A percentile compares a stretch with the other conserved stretches of the same genome.
phyloP scores from a whole-genome alignment of 2,329 filamentous ascomycete genomes.

The Aspergillus chevalieri region DNA sequence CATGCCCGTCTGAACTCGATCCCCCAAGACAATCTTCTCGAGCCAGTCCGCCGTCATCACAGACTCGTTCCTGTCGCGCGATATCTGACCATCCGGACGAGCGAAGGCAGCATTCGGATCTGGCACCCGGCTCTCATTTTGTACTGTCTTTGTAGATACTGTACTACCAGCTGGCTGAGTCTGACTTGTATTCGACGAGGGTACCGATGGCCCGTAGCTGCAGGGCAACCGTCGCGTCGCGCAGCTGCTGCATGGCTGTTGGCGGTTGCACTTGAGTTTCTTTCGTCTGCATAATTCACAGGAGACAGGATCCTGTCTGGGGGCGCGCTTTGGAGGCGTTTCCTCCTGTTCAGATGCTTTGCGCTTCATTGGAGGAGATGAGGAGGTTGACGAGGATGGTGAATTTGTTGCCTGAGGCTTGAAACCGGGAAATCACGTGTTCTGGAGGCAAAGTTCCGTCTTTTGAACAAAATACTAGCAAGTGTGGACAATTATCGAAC shows the following conservation, averaged over 20 bases:
- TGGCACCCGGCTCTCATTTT: not conserved
- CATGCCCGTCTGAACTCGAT: constrained; percentile 18
- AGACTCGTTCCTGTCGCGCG: constrained; percentile 12
- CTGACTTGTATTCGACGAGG: too few species aligned
- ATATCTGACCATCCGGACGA: not conserved
- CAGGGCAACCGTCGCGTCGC: constrained; percentile 24
- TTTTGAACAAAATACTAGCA: not conserved
- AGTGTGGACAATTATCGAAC: not conserved
- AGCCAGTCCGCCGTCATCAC: constrained; percentile 22
- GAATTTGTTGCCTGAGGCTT: not conserved
- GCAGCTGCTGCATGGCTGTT: constrained; percentile 47
- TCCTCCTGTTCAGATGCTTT: constrained; percentile 3
- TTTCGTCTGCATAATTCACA: constrained; percentile 35
- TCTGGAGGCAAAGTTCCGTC: not conserved
- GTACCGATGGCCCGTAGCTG: constrained; percentile 10
- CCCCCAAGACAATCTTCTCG: constrained; percentile 24
- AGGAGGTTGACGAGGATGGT: not conserved
- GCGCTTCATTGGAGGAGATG: constrained; percentile 17
- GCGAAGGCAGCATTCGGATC: not conserved
- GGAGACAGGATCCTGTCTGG: constrained; percentile 34
- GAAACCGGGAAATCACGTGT: constrained; percentile 1
- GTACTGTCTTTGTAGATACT: not conserved
- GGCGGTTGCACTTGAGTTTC: constrained; percentile 51
- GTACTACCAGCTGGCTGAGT: not conserved
- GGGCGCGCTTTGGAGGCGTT: constrained; percentile 10